A percentile compares a stretch with the other conserved stretches of the same genome.
phyloP scores from a whole-genome alignment of 2,329 filamentous ascomycete species.

The Aspergillus fijiensis region DNA sequence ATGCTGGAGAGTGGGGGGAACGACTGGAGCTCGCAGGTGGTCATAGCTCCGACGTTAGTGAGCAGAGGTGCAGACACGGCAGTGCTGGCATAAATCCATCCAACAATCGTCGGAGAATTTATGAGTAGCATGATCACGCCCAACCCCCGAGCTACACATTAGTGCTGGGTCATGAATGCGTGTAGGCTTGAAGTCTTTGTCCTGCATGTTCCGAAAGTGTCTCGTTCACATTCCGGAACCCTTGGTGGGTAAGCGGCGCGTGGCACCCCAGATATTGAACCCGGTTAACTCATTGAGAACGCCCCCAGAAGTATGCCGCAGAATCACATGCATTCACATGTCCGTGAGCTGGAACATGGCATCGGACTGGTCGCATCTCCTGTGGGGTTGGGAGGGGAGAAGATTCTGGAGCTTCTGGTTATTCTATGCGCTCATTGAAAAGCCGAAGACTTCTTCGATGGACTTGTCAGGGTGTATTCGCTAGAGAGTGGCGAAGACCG shows the following conservation, averaged over 20 bases:
- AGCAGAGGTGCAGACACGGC: not conserved
- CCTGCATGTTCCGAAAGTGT: not conserved
- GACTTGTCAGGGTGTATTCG: not conserved
- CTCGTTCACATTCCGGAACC: not conserved
- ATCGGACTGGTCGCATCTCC: not conserved
- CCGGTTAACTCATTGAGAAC: not conserved
- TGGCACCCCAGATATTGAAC: not conserved
- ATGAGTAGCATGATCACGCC: no score
- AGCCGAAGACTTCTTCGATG: no score
- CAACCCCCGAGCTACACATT: no score
- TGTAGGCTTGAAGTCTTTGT: no score
- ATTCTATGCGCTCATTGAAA: no score
- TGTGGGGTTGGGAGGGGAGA: not conserved
- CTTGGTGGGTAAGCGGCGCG: not conserved
- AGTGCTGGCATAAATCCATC: no score
- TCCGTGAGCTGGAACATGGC: not conserved
- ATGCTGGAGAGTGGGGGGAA: not conserved
- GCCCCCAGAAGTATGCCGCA: not conserved
- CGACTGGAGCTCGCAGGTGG: not conserved
- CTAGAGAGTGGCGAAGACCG: not conserved
- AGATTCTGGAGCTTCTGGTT: not conserved
- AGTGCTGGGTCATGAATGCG: no score
- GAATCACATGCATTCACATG: conserved; percentile 9
- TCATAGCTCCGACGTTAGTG: not conserved
- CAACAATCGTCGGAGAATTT: no score